Evolutionary conservation across 2,329 filamentous ascomycete species (phyloP).

Genomic region (Claviceps purpurea): DNA sequence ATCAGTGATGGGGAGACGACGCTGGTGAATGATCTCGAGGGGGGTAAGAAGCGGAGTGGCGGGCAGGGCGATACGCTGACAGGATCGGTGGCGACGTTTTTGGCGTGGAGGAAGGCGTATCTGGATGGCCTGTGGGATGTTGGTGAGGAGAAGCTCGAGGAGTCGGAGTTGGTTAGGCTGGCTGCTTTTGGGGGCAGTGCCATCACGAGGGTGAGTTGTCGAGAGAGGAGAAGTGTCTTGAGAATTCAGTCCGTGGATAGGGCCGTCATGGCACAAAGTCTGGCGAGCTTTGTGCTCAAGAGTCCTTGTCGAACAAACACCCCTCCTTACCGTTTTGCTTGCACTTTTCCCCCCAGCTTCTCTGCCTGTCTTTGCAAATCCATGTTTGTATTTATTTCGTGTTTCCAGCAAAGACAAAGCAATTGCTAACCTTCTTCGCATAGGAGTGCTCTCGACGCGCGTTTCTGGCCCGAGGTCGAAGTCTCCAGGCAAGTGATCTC

Average conservation of each 20-base stretch:
- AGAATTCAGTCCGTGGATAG: no score
- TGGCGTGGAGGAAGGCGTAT: slow-evolving; percentile 83
- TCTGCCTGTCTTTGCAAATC: no score
- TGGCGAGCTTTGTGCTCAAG: no score
- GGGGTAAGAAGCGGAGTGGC: slow-evolving; percentile 79
- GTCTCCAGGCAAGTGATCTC: slow-evolving; percentile 83
- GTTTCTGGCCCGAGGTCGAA: slow-evolving; percentile 73
- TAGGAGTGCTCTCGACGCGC: slow-evolving; percentile 75
- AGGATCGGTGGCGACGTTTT: slow-evolving; percentile 72
- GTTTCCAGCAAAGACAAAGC: neutral
- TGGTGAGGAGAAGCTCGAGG: slow-evolving; percentile 29
- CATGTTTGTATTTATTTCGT: no score
- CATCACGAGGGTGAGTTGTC: slow-evolving; percentile 58
- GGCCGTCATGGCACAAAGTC: no score
- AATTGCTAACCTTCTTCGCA: neutral
- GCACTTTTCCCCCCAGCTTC: no score
- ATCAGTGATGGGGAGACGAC: slow-evolving; percentile 70
- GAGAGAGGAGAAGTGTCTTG: neutral
- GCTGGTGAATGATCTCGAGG: slow-evolving; percentile 62
- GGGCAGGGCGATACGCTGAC: slow-evolving; percentile 95
- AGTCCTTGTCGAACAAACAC: no score
- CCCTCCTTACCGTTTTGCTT: no score
- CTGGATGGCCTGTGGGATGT: slow-evolving; percentile 65
- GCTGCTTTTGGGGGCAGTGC: slow-evolving; percentile 78
- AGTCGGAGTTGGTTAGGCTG: slow-evolving; percentile 54